Evolutionary conservation across 164 flowering plant genomes (phyloP), one percentile per base, ranked within the genome.

Genomic region (Sextonia rubra): DNA sequence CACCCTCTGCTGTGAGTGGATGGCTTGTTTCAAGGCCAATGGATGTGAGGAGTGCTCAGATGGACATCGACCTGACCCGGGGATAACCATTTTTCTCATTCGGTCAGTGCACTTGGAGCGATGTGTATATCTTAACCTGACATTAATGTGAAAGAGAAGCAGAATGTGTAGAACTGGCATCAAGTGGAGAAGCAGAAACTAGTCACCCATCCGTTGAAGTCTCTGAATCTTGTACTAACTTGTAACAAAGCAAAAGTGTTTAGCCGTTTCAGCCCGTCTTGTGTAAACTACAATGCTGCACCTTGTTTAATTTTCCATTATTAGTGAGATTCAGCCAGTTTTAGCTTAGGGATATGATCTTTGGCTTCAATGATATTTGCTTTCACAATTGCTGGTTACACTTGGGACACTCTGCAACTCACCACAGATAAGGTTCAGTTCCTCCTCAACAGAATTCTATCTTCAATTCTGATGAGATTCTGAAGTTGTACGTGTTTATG

Each of bases 1-100:
- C 77, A 62, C 82, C 88, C 3, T 27, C 29, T 82, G 23, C 78
- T 60, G 70, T 75, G 64, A 79, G 80, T 44, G 73, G 71, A 20
- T 92, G 93, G 95, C 85, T 87, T 3, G 83, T 83, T 73, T 83
- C 92, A 0, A 83, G 85, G 68, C 78, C 84, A 15, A 58, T 82
- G 71, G 89, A 85, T 69, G 60, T 80, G 82, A 87, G 83, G 68
- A 79, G 77, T 68, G 77, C 83, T 30, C 87, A 84, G 66, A 79
- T 87, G 23, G 95, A 86, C 66, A 89, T 92, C 71, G 92, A 92
- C 86, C 82, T 92, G 83, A 87, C 85, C 3, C 89, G 91, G 5
- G 90, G 93, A 80, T 87, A 85, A 88, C 37, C 9, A 20, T 63
- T 44, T 32, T 47, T 8, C 60, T 1, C 58, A 25, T 66, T 69